A percentile compares a stretch with the other conserved stretches of the same genome.
Conservation (phyloP, 257 asterid genomes). For the Vinca minor region DNA sequence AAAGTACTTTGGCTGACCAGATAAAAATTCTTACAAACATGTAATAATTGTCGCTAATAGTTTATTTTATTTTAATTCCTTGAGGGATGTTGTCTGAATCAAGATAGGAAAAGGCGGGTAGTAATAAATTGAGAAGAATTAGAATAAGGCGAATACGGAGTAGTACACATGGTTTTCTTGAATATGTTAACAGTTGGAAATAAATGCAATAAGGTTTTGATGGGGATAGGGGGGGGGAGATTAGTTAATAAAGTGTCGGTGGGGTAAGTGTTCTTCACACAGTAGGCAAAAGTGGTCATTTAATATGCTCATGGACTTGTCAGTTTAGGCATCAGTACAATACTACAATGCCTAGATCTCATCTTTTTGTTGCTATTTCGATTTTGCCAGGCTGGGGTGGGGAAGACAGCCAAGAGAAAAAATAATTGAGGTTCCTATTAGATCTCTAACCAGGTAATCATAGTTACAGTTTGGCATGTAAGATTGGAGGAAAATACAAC, state of each 20-base stretch:
- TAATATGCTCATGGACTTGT: conserved; percentile 23
- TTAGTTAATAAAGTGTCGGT: conserved; percentile 30
- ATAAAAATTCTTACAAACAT: too few species aligned
- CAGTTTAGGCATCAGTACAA: too few species aligned
- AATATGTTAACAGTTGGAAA: conserved; percentile 18
- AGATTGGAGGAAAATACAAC: too few species aligned
- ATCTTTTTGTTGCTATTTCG: neutral
- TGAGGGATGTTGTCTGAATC: too few species aligned
- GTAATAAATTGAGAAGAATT: conserved; percentile 3
- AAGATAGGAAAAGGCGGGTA: neutral
- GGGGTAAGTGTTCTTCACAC: conserved; percentile 10
- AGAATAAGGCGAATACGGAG: conserved; percentile 43
- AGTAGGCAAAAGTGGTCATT: conserved; percentile 17
- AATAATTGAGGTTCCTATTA: conserved; percentile 10
- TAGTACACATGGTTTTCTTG: conserved; percentile 14
- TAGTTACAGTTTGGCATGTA: too few species aligned
- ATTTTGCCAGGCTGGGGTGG: conserved; percentile 24
- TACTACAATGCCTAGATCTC: conserved; percentile 10
- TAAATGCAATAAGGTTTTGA: conserved; percentile 35
- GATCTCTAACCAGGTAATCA: too few species aligned
- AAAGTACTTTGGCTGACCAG: too few species aligned
- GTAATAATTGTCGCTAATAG: too few species aligned
- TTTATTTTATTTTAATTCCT: too few species aligned
- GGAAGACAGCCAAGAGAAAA: neutral
- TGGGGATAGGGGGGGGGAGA: conserved; percentile 24